Evolutionary conservation across 495 filamentous ascomycete species (phyloP), one percentile per base, ranked within the genome.

Genomic region (Parathielavia appendiculata): DNA sequence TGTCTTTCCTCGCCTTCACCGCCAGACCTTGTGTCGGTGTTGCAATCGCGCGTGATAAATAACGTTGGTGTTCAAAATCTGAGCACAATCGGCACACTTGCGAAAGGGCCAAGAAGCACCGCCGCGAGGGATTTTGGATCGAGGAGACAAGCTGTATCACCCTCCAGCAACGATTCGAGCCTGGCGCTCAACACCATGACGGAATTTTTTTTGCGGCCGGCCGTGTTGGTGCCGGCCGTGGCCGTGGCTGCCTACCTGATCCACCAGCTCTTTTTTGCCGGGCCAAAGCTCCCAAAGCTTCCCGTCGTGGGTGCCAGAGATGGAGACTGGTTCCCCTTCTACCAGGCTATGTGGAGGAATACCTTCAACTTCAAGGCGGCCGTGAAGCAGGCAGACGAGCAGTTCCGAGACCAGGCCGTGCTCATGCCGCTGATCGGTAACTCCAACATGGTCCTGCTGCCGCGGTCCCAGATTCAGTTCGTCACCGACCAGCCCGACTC

Each of bases 401-500:
- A 64, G 23, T 67, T 66, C 58, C 50, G 50, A 5, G 51, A 69
- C 61, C 44, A 63, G 47, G 46, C 71, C 1, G 67, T 60, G 39
- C 54, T 74, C 40, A 23, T 75, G 0, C 71, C 72, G 20, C 16
- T 71, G 5, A 23, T 54, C 7, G 62, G 64, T 23, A 22, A 47
- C 16, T 41, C 54, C 40, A 61, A 69, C 59, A 52, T 65, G 34
- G 64, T 81, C 0, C 23, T 78, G 11, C 58, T 80, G n/a, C 77
- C 78, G 1, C 63, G 62, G 1, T 56, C 68, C 16, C 66, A 75
- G 40, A 61, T 69, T 7, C 66, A 73, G 52, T 80, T 73, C 65
- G 69, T 79, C 36, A 58, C 68, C 23, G 71, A 76, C 19, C 76
- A 80, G 65, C 73, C 78, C n/a, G 75, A 79, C 58, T 47, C 60